A percentile compares a stretch with the other conserved stretches of the same genome.
Evolutionary conservation across 257 asterid genomes (phyloP).

Genomic region (Voacanga thouarsii): DNA sequence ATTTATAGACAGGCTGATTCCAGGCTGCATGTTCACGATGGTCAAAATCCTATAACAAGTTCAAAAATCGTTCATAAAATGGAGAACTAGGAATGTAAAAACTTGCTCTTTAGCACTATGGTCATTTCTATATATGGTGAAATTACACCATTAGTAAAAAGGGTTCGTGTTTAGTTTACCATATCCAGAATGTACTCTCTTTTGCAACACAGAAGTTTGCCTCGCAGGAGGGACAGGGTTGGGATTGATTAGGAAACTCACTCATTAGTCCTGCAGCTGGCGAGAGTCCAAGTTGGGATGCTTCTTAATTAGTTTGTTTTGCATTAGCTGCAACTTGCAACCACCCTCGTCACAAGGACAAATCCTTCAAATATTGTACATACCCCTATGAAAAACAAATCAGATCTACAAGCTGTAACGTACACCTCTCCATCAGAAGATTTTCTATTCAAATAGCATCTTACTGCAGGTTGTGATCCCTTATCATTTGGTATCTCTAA

Average conservation of each 20-base stretch:
- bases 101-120: neutral
- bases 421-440: neutral
- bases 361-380: neutral
- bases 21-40: neutral
- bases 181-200: too few relatives aligned
- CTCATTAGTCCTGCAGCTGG: neutral
- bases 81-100: neutral
- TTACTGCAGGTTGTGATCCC: neutral
- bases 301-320: neutral
- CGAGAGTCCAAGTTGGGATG: neutral
- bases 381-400: neutral
- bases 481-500: neutral
- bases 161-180: too few relatives aligned
- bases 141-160: too few relatives aligned
- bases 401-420: neutral
- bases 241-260: too few relatives aligned
- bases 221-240: too few relatives aligned
- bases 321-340: neutral
- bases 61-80: neutral
- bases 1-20: neutral
- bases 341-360: neutral
- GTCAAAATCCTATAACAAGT: neutral
- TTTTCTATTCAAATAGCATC: constrained; percentile 2
- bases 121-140: neutral
- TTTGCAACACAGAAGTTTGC: too few relatives aligned